Conservation (phyloP, 2,329 filamentous ascomycete genomes). For the Laburnicola sp. region DNA sequence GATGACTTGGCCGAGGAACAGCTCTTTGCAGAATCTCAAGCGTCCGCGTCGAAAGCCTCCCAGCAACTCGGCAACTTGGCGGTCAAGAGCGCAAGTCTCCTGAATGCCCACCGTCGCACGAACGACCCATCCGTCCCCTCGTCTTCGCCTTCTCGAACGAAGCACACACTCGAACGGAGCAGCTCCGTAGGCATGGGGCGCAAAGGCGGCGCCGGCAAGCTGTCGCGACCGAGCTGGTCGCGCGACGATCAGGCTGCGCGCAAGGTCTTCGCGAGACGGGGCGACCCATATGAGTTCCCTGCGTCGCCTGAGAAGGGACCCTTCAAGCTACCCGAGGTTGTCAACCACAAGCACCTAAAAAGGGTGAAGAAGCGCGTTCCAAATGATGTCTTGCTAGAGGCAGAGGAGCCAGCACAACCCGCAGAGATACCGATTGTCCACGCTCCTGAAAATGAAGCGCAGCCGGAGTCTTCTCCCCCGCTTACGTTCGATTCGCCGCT, state of each 20-base stretch:
- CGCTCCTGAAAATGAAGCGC: background rate
- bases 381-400: background rate
- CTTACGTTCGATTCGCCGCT: no score
- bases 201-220: slow-evolving; percentile 18
- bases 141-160: background rate
- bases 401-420: background rate
- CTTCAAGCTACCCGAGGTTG: slow-evolving; percentile 10
- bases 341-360: slow-evolving; percentile 17
- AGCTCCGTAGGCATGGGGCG: slow-evolving; percentile 8
- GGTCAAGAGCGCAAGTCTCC: slow-evolving; percentile 26
- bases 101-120: slow-evolving; percentile 26
- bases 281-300: slow-evolving; percentile 24
- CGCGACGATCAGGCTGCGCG: slow-evolving; percentile 8
- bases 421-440: background rate
- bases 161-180: background rate
- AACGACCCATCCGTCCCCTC: background rate
- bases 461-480: background rate
- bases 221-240: slow-evolving; percentile 22
- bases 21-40: slow-evolving; percentile 24
- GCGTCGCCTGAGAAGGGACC: slow-evolving; percentile 25
- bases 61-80: slow-evolving; percentile 14
- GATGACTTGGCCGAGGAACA: slow-evolving; percentile 29
- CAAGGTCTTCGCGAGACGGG: slow-evolving; percentile 13
- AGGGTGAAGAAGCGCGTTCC: slow-evolving; percentile 12
- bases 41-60: slow-evolving; percentile 8